Percentiles rank a stretch among this genome's conserved stretches.
These are phyloP conservation scores for Leucocoprinus leucothites DNA, from an alignment of 768 basidiomycete species.

Conservation along the genomic window DNA sequence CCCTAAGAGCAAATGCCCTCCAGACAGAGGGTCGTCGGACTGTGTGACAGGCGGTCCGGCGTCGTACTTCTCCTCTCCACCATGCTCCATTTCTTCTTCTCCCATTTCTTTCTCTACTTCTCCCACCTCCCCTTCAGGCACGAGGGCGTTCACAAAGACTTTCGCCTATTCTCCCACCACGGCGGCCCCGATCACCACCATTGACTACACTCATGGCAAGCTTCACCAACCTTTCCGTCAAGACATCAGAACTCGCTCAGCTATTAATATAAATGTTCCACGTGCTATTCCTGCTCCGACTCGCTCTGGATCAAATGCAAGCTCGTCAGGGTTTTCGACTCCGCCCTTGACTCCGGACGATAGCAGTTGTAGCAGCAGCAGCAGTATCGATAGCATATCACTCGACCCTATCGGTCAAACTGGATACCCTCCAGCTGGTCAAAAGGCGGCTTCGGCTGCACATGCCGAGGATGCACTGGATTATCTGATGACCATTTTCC, in stretches of 20 bases:
- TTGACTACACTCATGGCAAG: conserved; percentile 15
- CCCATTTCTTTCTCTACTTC: conserved; percentile 23
- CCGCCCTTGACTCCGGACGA: conserved; percentile 81
- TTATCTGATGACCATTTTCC: conserved; percentile 78
- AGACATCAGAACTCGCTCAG: neutral
- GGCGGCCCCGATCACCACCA: conserved; percentile 18
- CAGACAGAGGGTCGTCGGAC: conserved; percentile 90
- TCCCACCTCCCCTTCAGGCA: conserved; percentile 6
- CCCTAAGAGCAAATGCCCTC: conserved; percentile 91
- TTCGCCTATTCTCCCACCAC: conserved; percentile 20
- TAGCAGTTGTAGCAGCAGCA: conserved; percentile 41
- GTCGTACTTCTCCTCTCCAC: conserved; percentile 49
- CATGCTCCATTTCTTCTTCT: conserved; percentile 28
- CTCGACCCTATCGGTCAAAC: conserved; percentile 40
- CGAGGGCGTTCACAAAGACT: conserved; percentile 9
- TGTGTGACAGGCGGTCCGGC: conserved; percentile 93
- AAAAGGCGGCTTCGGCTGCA: neutral
- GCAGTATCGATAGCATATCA: conserved; percentile 29
- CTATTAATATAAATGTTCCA: neutral
- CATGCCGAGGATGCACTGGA: conserved; percentile 62
- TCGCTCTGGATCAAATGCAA: conserved; percentile 36
- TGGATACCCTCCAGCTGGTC: neutral
- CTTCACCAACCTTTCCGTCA: conserved; percentile 2
- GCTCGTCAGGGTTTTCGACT: conserved; percentile 55
- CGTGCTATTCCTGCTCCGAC: conserved; percentile 20